Percentiles rank a stretch among this genome's conserved stretches.
Conservation (phyloP, 768 basidiomycete species). For the Artomyces pyxidatus region DNA sequence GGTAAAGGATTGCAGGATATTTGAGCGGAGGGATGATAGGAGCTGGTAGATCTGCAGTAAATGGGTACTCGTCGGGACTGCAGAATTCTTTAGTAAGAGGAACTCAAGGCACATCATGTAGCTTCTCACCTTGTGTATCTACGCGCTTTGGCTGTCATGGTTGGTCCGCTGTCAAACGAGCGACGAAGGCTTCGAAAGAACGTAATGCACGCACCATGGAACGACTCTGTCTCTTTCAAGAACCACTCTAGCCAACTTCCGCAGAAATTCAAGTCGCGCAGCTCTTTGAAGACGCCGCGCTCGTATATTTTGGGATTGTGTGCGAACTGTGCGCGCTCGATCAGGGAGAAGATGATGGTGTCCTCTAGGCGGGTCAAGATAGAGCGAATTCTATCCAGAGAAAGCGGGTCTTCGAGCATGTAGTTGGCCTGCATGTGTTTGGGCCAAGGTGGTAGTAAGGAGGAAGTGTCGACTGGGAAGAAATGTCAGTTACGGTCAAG, state of each 20-base stretch:
- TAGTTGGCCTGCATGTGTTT: conserved; percentile 44
- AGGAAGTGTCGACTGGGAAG: too few species aligned
- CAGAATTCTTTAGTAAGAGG: background rate
- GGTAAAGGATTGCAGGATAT: conserved; percentile 73
- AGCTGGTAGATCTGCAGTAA: conserved; percentile 71
- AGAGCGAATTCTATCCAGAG: conserved; percentile 80
- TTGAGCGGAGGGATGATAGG: conserved; percentile 69
- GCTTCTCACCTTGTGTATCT: conserved; percentile 78
- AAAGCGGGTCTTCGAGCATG: conserved; percentile 68
- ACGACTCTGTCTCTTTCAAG: conserved; percentile 86
- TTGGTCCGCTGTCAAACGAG: background rate
- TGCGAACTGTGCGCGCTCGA: conserved; percentile 96
- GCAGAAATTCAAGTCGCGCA: conserved; percentile 61
- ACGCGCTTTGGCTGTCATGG: conserved; percentile 79
- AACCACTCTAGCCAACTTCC: conserved; percentile 99
- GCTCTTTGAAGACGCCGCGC: conserved; percentile 69
- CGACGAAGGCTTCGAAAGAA: background rate
- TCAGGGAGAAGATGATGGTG: conserved; percentile 96
- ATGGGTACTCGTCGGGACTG: conserved; percentile 98
- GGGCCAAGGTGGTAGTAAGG: too few species aligned
- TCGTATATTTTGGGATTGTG: conserved; percentile 88
- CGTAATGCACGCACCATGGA: conserved; percentile 65
- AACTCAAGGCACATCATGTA: background rate
- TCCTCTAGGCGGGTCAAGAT: conserved; percentile 90
- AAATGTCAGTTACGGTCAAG: too few species aligned